Base-by-base conservation (phyloP, 768 basidiomycete genomes). In the Plicaturopsis crispa region DNA sequence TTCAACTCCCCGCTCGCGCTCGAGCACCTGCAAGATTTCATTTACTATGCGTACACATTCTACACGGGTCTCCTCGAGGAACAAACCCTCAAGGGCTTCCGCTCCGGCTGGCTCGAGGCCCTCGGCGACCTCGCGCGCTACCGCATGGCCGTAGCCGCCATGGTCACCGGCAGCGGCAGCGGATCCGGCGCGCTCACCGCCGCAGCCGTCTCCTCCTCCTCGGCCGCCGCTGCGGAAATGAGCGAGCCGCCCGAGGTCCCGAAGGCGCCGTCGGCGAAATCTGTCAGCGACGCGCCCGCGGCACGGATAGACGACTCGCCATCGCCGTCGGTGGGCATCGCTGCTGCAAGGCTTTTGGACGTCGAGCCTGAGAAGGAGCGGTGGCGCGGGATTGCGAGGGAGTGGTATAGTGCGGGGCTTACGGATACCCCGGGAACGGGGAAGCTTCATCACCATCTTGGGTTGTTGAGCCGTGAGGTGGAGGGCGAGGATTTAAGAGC, bases 101-200 rank as follows among this genome's bases (percentile, higher is more conserved):
- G 81, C 42, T 66, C 75, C 2, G 80, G 82, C 13, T 99, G 96
- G 96, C 75, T 98, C 36, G 96, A 99, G 57, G 90, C 93, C 3
- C 78, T 99, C 12, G 96, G 96, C 17, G 96, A 99, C 60, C 72
- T 99, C 21, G 91, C 96, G 0, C 72, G 93, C 24, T 98, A 97
- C 57, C 76, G 86, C 36, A 94, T 96, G 87, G 83, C 84, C 1
- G 87, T 97, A n/a, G 86, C 89, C n/a, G 82, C 80, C 22, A 79
- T 91, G 71, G 70, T 86, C 20, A 70, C 73, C 19, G 69, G 72
- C 19, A 68, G 63, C 23, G 53, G 69, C 4, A 61, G 65, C 13
- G 54, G 59, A 3, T 65, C 69, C 2, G 37, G 48, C 10, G 56
- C 67, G 0, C 67, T 86, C 28, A 83, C 80, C 0, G 45, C 66